Percentiles rank a stretch among this genome's conserved stretches.
phyloP scores from a whole-genome alignment of 1,139 yeast genomes.

The Yamadazyma conglobata region DNA sequence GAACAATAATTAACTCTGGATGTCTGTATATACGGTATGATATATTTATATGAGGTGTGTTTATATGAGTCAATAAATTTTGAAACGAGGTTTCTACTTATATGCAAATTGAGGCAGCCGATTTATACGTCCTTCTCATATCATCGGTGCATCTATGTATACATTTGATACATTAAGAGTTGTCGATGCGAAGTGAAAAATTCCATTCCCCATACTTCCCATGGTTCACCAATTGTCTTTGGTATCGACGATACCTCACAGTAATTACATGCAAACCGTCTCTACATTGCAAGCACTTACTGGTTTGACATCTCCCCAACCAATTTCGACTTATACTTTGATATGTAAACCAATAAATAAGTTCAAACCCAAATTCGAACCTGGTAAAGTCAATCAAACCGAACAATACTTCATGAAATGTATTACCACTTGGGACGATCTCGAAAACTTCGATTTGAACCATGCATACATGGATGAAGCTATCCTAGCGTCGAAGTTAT shows the following conservation, averaged over 20 bases:
- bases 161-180: too few species aligned
- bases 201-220: not conserved
- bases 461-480: constrained; percentile 23
- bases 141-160: too few species aligned
- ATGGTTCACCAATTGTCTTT: constrained; percentile 39
- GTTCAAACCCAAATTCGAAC: constrained; percentile 47
- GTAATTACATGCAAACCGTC: constrained; percentile 39
- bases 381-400: constrained; percentile 49
- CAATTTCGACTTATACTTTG: constrained; percentile 42
- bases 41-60: too few species aligned
- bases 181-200: too few species aligned
- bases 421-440: constrained; percentile 40
- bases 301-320: constrained; percentile 37
- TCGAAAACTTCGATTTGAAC: constrained; percentile 23
- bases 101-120: too few species aligned
- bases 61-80: too few species aligned
- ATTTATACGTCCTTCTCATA: too few species aligned
- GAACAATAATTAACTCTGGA: too few species aligned
- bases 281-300: constrained; percentile 46
- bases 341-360: constrained; percentile 40
- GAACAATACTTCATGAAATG: constrained; percentile 48
- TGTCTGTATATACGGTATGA: too few species aligned
- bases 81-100: too few species aligned
- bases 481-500: constrained; percentile 19
- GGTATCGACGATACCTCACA: constrained; percentile 41